These are phyloP conservation scores for Neopestalotiopsis sp. DNA, from an alignment of 2,329 filamentous ascomycete genomes.

Conservation along the genomic window DNA sequence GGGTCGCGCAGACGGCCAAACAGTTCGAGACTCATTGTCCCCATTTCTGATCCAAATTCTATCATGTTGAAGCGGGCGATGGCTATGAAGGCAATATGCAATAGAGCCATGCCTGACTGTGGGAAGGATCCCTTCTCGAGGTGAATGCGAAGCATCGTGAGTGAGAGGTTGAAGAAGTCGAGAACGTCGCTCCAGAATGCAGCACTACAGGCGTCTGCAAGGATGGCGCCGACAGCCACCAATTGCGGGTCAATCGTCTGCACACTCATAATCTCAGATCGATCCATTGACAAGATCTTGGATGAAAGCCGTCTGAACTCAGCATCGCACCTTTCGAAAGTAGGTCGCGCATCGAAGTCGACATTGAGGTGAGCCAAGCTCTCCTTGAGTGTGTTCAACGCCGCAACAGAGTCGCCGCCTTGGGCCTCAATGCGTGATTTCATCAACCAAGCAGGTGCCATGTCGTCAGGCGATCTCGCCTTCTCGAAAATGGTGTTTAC, in stretches of 20 bases:
- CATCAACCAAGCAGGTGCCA: conserved; percentile 82
- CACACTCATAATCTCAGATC: conserved; percentile 48
- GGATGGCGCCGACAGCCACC: conserved; percentile 70
- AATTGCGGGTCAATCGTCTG: conserved; percentile 57
- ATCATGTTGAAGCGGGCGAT: conserved; percentile 75
- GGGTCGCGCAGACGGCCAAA: conserved; percentile 67
- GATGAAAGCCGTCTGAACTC: conserved; percentile 71
- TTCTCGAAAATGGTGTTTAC: conserved; percentile 73
- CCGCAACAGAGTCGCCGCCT: conserved; percentile 71
- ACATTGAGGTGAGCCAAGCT: conserved; percentile 75
- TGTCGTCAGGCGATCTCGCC: conserved; percentile 76
- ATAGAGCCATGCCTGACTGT: conserved; percentile 71
- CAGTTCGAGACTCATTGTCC: conserved; percentile 66
- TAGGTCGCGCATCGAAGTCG: conserved; percentile 67
- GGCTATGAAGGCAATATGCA: conserved; percentile 72
- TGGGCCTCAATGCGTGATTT: conserved; percentile 81
- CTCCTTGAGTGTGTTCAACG: conserved; percentile 72
- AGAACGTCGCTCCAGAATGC: conserved; percentile 77
- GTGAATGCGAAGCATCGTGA: conserved; percentile 72
- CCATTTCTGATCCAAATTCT: conserved; percentile 69
- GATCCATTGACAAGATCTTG: conserved; percentile 64
- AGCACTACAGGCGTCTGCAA: conserved; percentile 72
- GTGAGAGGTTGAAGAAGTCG: conserved; percentile 73
- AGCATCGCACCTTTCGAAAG: conserved; percentile 78
- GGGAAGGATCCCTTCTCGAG: conserved; percentile 69